Conservation (phyloP, 2,329 filamentous ascomycete genomes). For the Fonsecaea pedrosoi region DNA sequence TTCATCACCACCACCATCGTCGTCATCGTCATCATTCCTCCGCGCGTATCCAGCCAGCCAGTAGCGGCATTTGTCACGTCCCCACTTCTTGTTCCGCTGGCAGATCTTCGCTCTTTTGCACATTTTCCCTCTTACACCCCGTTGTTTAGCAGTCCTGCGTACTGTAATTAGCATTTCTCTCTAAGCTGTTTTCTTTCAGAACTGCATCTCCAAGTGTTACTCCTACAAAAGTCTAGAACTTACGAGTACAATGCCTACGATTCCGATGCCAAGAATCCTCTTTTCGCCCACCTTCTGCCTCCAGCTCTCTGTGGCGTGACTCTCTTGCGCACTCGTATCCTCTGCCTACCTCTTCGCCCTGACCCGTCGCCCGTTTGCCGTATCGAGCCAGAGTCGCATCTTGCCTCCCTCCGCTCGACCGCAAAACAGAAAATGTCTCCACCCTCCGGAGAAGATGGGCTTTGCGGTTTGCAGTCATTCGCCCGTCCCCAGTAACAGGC, state of each 20-base stretch:
- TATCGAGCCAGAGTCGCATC: background rate
- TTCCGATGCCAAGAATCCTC: background rate
- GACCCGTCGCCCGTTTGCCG: background rate
- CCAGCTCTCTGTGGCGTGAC: slow-evolving; percentile 2
- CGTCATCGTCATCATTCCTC: background rate
- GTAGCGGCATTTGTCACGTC: slow-evolving; percentile 9
- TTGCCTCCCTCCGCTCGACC: slow-evolving; percentile 1
- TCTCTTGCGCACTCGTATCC: background rate
- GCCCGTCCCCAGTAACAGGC: slow-evolving; percentile 16
- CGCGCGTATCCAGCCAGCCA: background rate
- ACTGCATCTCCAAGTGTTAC: background rate
- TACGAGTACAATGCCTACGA: background rate
- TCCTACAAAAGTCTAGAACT: background rate
- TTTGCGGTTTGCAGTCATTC: slow-evolving; percentile 6
- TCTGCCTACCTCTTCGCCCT: background rate
- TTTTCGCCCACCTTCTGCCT: background rate
- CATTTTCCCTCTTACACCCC: background rate
- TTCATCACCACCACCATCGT: background rate
- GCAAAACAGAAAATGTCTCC: background rate
- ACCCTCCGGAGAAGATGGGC: background rate
- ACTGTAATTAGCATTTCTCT: background rate
- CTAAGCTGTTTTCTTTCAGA: background rate
- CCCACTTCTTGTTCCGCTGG: slow-evolving; percentile 4
- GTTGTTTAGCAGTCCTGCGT: background rate
- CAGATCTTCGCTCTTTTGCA: slow-evolving; percentile 1